Conservation (phyloP, 805 yeast species). For the Yamadazyma sp. region DNA sequence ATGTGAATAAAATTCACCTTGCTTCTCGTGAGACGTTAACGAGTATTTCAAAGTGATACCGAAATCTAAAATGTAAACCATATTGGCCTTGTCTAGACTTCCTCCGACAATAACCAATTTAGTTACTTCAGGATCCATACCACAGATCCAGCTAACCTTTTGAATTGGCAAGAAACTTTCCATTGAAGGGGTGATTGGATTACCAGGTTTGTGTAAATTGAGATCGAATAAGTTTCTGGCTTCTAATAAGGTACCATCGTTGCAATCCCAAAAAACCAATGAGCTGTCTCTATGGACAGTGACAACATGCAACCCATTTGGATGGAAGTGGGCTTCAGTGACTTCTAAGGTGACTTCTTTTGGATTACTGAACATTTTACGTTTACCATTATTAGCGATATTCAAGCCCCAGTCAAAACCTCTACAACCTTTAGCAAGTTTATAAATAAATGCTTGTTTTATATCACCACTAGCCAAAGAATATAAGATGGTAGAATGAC, state of each 20-base stretch:
- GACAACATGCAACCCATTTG: constrained; percentile 82
- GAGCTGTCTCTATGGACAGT: constrained; percentile 82
- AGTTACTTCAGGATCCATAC: constrained; percentile 75
- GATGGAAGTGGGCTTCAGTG: constrained; percentile 74
- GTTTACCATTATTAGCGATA: constrained; percentile 37
- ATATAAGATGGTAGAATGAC: constrained; percentile 65
- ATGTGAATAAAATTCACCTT: constrained; percentile 71
- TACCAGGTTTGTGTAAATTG: constrained; percentile 55
- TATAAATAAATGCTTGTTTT: constrained; percentile 57
- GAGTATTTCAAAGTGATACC: constrained; percentile 79
- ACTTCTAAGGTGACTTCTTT: constrained; percentile 32
- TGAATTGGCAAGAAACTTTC: constrained; percentile 41
- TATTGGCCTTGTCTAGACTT: constrained; percentile 34
- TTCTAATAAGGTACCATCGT: constrained; percentile 66
- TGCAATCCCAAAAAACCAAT: constrained; percentile 89
- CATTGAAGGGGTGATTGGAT: constrained; percentile 9
- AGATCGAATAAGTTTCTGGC: constrained; percentile 72
- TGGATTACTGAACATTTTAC: constrained; percentile 35
- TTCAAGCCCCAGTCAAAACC: constrained; percentile 43
- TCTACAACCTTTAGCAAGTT: constrained; percentile 62
- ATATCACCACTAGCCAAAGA: constrained; percentile 60
- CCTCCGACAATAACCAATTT: constrained; percentile 71
- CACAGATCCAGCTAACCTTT: constrained; percentile 74
- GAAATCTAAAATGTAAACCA: constrained; percentile 59
- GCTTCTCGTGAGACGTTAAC: constrained; percentile 77